Conservation (phyloP, 1,284 basidiomycete genomes). For the Mycena citricolor region DNA sequence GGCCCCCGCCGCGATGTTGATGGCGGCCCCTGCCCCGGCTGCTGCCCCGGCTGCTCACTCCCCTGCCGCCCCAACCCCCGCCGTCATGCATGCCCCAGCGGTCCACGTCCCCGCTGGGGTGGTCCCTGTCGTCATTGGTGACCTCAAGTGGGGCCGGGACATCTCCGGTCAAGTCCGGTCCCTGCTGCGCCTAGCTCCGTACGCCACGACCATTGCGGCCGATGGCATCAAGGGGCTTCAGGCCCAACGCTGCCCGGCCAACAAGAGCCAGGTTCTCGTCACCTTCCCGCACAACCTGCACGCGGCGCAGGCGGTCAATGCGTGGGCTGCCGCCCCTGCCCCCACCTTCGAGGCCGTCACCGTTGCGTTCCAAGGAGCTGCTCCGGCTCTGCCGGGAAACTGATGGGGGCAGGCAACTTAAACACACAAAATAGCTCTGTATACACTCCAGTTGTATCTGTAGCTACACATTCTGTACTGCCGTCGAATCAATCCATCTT, state of each 20-base stretch:
- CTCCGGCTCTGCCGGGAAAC: constrained; percentile 13
- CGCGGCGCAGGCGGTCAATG: constrained; percentile 7
- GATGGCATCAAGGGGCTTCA: constrained; percentile 1
- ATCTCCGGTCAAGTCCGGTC: constrained; percentile 7
- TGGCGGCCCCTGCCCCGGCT: neutral
- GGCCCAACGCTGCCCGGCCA: constrained; percentile 2
- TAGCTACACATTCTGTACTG: constrained; percentile 1
- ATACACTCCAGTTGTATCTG: neutral
- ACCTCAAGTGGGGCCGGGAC: constrained; percentile 5
- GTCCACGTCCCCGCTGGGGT: neutral
- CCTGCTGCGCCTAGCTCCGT: constrained; percentile 3
- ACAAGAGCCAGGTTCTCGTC: constrained; percentile 5
- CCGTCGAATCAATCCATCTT: neutral
- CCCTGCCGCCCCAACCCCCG: neutral
- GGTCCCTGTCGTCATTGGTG: constrained; percentile 2
- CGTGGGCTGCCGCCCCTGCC: constrained; percentile 3
- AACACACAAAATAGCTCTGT: neutral
- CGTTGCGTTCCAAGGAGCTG: constrained; percentile 5
- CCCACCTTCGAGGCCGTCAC: constrained; percentile 2
- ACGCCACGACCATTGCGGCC: constrained; percentile 2
- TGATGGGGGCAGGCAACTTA: constrained; percentile 10
- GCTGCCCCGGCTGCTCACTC: neutral
- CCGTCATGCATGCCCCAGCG: constrained; percentile 1
- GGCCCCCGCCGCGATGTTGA: neutral
- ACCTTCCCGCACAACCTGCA: constrained; percentile 9